phyloP scores from a whole-genome alignment of 2,329 filamentous ascomycete species.

The Pseudogymnoascus sp. region DNA sequence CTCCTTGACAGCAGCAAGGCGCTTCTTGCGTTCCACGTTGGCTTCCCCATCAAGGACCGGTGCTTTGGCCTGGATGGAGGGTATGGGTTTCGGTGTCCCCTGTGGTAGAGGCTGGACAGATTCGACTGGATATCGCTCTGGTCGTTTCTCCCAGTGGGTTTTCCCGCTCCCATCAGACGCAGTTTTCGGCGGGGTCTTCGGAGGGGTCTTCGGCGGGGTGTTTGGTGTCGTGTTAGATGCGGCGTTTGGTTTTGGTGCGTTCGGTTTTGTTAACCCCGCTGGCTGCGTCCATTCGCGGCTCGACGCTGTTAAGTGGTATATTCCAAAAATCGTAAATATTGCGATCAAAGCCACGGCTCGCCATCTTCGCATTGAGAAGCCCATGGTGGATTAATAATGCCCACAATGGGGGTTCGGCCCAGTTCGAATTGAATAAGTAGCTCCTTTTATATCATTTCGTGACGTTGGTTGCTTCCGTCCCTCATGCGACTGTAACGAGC shows the following conservation, averaged over 20 bases:
- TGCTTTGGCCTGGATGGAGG: constrained; percentile 68
- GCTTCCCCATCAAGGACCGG: constrained; percentile 49
- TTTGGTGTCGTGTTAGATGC: background rate
- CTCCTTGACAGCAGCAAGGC: constrained; percentile 58
- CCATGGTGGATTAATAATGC: background rate
- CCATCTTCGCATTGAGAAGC: background rate
- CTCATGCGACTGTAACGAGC: background rate
- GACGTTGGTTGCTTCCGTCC: background rate
- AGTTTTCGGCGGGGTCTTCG: constrained; percentile 14
- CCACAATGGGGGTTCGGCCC: background rate
- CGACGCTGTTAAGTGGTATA: background rate
- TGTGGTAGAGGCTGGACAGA: constrained; percentile 72
- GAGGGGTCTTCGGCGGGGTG: background rate
- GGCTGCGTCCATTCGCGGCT: background rate
- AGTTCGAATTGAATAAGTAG: background rate
- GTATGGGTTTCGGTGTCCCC: constrained; percentile 60
- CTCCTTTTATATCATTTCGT: background rate
- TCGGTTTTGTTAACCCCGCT: background rate
- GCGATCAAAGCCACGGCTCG: constrained; percentile 1
- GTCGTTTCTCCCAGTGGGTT: constrained; percentile 64
- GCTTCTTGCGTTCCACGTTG: constrained; percentile 53
- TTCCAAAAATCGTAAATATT: background rate
- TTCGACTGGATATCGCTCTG: constrained; percentile 71
- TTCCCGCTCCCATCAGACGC: constrained; percentile 14
- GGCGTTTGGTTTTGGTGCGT: background rate